Conservation (phyloP, 805 yeast species). For the Cyberlindnera japonica region DNA sequence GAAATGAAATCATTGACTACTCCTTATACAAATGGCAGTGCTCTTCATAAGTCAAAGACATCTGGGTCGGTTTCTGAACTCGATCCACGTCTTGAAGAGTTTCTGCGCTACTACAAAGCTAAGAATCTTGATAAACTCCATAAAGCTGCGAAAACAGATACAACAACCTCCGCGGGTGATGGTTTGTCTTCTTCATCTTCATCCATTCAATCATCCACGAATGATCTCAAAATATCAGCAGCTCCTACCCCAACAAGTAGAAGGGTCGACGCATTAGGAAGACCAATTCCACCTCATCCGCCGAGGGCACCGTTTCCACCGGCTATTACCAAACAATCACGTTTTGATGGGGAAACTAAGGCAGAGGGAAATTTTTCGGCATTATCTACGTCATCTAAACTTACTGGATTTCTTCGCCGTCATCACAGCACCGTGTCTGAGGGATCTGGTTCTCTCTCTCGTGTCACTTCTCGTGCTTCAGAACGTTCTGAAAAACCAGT, state of each 20-base stretch:
- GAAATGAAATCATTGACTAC: not conserved
- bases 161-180: not conserved
- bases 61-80: conserved; percentile 22
- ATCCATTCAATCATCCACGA: conserved; percentile 14
- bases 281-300: conserved; percentile 53
- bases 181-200: conserved; percentile 9
- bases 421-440: conserved; percentile 10
- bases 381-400: conserved; percentile 6
- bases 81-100: conserved; percentile 46
- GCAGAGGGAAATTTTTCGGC: conserved; percentile 3
- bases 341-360: conserved; percentile 4
- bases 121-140: conserved; percentile 25
- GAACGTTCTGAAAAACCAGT: not conserved
- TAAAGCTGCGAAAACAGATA: conserved; percentile 11
- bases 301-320: conserved; percentile 43
- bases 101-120: conserved; percentile 37
- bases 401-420: conserved; percentile 14
- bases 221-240: not conserved
- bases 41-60: conserved; percentile 18
- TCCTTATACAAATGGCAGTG: not conserved
- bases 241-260: not conserved
- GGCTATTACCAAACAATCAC: conserved; percentile 34
- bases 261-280: conserved; percentile 36
- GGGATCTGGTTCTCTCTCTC: conserved; percentile 6
- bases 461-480: conserved; percentile 5